Percentiles rank a stretch among this genome's conserved stretches.
Conservation (phyloP, 768 basidiomycete species). For the Podaxis sp. region DNA sequence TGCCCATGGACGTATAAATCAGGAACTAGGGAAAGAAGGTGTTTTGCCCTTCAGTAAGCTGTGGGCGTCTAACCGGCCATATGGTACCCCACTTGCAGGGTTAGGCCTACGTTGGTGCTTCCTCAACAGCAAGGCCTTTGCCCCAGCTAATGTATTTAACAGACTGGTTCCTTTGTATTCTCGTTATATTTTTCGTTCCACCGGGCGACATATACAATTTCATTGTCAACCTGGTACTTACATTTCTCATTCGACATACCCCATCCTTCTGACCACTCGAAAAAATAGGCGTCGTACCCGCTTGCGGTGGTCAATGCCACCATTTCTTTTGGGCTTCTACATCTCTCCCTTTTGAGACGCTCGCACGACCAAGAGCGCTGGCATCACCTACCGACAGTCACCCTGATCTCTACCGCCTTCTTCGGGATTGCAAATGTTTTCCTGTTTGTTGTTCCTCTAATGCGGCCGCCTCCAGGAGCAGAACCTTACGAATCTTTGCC, state of each 20-base stretch:
- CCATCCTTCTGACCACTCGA: not conserved
- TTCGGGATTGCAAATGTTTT: slow-evolving; percentile 64
- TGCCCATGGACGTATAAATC: slow-evolving; percentile 41
- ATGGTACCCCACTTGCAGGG: slow-evolving; percentile 53
- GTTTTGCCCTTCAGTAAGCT: slow-evolving; percentile 54
- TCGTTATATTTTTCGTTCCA: slow-evolving; percentile 38
- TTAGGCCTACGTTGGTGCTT: slow-evolving; percentile 44
- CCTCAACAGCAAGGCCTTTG: not conserved
- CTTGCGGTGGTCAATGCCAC: slow-evolving; percentile 43
- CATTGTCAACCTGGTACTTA: slow-evolving; percentile 47
- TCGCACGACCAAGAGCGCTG: not conserved
- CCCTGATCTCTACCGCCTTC: slow-evolving; percentile 28
- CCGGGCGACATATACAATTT: slow-evolving; percentile 65
- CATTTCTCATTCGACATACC: not conserved
- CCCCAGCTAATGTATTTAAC: slow-evolving; percentile 15
- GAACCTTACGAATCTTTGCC: slow-evolving; percentile 51
- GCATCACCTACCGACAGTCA: not conserved
- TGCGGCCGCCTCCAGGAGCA: slow-evolving; percentile 47
- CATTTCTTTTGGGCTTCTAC: slow-evolving; percentile 47
- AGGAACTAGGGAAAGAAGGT: slow-evolving; percentile 59
- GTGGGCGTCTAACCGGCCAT: slow-evolving; percentile 58
- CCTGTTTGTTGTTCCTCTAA: slow-evolving; percentile 52
- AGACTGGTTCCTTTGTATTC: slow-evolving; percentile 31
- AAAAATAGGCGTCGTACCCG: slow-evolving; percentile 37
- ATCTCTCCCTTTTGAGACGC: slow-evolving; percentile 21